phyloP scores from a whole-genome alignment of 1,284 basidiomycete genomes.

The Microbotryum lychnidis-dioicae region DNA sequence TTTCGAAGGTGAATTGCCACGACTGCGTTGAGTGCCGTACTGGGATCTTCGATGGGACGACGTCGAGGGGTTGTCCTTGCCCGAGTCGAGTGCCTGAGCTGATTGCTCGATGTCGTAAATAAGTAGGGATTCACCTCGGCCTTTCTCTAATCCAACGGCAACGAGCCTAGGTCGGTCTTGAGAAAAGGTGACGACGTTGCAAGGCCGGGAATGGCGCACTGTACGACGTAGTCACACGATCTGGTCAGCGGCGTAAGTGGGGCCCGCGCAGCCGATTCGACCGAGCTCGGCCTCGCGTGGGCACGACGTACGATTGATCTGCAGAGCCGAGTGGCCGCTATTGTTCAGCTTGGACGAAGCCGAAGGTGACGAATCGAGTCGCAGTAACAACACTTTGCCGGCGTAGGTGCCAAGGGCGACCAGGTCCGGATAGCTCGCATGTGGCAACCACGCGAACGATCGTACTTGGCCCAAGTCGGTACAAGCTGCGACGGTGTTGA shows the following conservation, averaged over 20 bases:
- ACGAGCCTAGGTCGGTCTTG: slow-evolving; percentile 26
- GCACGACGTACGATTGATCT: slow-evolving; percentile 18
- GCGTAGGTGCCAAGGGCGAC: slow-evolving; percentile 29
- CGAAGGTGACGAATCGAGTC: slow-evolving; percentile 14
- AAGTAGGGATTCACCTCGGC: slow-evolving; percentile 32
- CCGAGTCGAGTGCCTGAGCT: slow-evolving; percentile 2
- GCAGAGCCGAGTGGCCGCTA: slow-evolving; percentile 2
- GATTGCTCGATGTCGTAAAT: slow-evolving; percentile 30
- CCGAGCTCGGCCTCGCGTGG: neutral
- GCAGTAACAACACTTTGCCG: slow-evolving; percentile 27
- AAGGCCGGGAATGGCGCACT: slow-evolving; percentile 32
- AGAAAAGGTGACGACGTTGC: slow-evolving; percentile 32
- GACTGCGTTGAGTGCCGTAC: neutral
- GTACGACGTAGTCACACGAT: neutral
- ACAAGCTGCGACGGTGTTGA: slow-evolving; percentile 23
- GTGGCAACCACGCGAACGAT: slow-evolving; percentile 31
- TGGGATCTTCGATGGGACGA: neutral
- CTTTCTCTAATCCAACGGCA: slow-evolving; percentile 34
- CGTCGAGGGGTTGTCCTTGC: neutral
- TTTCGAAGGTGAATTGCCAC: neutral
- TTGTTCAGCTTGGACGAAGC: slow-evolving; percentile 6
- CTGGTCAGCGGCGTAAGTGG: neutral
- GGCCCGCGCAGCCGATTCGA: too few relatives aligned
- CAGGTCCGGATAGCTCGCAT: slow-evolving; percentile 16
- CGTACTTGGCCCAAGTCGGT: slow-evolving; percentile 26